A percentile compares a stretch with the other conserved stretches of the same genome.
These are phyloP conservation scores for Echinosphaeria canescens DNA, from an alignment of 2,329 filamentous ascomycete genomes.

Conservation along the genomic window DNA sequence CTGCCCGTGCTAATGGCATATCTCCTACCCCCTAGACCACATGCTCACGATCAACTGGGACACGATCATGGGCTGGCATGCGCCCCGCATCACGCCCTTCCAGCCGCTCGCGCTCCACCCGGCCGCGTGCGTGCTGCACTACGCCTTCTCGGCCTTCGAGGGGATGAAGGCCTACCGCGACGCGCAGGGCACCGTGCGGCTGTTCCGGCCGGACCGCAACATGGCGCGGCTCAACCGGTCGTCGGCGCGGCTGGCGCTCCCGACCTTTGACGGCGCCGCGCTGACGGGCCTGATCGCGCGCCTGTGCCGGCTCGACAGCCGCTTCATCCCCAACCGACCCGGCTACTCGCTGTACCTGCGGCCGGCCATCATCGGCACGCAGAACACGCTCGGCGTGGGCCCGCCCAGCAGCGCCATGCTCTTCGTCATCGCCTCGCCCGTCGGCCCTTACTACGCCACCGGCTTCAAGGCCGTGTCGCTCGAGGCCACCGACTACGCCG, in stretches of 20 bases:
- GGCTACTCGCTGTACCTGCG: conserved; percentile 94
- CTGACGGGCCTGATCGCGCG: conserved; percentile 66
- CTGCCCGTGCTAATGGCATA: conserved; percentile 1
- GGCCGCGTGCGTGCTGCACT: conserved; percentile 94
- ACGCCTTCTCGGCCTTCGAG: conserved; percentile 95
- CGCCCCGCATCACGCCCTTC: conserved; percentile 74
- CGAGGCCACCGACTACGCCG: conserved; percentile 90
- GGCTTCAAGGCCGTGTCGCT: conserved; percentile 95
- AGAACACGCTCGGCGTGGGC: conserved; percentile 79
- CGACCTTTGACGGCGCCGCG: conserved; percentile 54
- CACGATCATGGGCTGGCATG: conserved; percentile 59
- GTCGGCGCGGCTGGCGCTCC: conserved; percentile 74
- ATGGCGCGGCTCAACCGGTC: conserved; percentile 92
- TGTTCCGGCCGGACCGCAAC: conserved; percentile 93
- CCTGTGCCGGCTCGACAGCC: conserved; percentile 60
- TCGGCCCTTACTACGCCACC: conserved; percentile 94
- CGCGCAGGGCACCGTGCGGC: conserved; percentile 49
- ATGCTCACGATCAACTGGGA: conserved; percentile 96
- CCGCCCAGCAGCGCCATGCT: conserved; percentile 83
- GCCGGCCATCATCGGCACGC: conserved; percentile 93
- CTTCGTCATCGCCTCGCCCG: conserved; percentile 88
- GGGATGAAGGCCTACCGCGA: conserved; percentile 99
- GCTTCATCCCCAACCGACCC: conserved; percentile 70
- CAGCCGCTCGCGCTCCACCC: conserved; percentile 95
- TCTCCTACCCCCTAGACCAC: conserved; percentile 43